Evolutionary conservation across 1,284 basidiomycete genomes (phyloP).

Genomic region (Apiotrichum domesticum): DNA sequence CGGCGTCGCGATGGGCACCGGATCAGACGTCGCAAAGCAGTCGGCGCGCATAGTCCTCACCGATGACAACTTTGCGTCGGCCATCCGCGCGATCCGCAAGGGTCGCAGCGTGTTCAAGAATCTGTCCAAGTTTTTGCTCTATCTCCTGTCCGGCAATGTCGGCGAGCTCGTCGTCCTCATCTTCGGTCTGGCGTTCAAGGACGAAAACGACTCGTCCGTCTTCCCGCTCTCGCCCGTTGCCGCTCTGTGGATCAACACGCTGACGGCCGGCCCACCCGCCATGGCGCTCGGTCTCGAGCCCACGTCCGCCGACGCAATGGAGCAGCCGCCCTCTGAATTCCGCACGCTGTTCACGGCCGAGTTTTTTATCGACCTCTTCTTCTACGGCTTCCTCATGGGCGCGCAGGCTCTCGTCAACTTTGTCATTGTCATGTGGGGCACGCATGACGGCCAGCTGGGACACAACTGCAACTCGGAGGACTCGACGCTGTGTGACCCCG

Average conservation of each 20-base stretch:
- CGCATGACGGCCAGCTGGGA: slow-evolving; percentile 29
- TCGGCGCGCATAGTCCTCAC: slow-evolving; percentile 60
- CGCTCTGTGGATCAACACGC: slow-evolving; percentile 57
- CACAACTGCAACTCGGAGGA: slow-evolving; percentile 51
- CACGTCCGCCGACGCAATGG: slow-evolving; percentile 57
- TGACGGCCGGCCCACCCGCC: slow-evolving; percentile 56
- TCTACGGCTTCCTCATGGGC: slow-evolving; percentile 62
- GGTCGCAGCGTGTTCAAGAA: slow-evolving; percentile 55
- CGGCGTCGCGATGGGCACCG: slow-evolving; percentile 65
- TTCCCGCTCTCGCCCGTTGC: slow-evolving; percentile 64
- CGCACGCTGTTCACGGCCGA: slow-evolving; percentile 54
- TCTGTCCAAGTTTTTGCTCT: slow-evolving; percentile 48
- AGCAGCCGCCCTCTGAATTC: slow-evolving; percentile 52
- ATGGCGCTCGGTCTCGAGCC: slow-evolving; percentile 59
- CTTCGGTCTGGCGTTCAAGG: slow-evolving; percentile 63
- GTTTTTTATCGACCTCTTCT: slow-evolving; percentile 55
- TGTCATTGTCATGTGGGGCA: slow-evolving; percentile 56
- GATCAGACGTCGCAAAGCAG: slow-evolving; percentile 61
- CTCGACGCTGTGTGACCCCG: slow-evolving; percentile 29
- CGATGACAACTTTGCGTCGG: slow-evolving; percentile 68
- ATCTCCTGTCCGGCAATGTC: slow-evolving; percentile 57
- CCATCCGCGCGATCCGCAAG: slow-evolving; percentile 60
- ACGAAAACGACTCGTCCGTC: slow-evolving; percentile 54
- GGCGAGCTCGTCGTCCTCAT: slow-evolving; percentile 58
- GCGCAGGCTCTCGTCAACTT: slow-evolving; percentile 54